Conservation (phyloP, 208 protist species). For the Wallacemonas collosoma region DNA sequence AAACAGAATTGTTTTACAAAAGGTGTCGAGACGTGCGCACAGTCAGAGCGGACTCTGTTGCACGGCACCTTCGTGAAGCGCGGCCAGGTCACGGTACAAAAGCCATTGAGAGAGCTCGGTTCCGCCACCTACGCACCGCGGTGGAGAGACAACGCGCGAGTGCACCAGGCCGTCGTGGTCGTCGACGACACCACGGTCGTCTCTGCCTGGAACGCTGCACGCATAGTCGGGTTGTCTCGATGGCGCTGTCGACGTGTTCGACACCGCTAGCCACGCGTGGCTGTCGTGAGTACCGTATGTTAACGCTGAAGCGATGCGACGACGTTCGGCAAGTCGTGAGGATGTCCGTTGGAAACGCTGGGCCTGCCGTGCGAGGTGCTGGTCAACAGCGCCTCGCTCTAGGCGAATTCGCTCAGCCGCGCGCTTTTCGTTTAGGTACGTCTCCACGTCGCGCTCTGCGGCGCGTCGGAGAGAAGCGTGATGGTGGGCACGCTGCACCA, state of each 20-base stretch:
- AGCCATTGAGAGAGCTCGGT: not conserved
- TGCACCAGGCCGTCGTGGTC: conserved; percentile 3
- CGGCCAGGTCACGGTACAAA: not conserved
- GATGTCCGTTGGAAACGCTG: not conserved
- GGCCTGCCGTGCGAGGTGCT: not conserved
- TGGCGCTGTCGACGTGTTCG: no score
- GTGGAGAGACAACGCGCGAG: not conserved
- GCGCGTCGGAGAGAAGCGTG: not conserved
- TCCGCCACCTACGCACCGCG: not conserved
- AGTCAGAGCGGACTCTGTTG: not conserved
- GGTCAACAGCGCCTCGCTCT: not conserved
- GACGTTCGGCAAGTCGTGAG: not conserved
- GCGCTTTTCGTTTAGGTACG: not conserved
- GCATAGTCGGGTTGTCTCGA: no score
- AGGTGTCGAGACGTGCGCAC: not conserved
- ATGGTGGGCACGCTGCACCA: not conserved
- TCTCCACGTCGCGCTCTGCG: not conserved
- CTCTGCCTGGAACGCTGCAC: no score
- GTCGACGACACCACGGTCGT: not conserved
- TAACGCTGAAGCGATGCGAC: not conserved
- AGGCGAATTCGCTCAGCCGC: not conserved
- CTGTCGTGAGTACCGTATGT: not conserved
- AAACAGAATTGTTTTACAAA: not conserved
- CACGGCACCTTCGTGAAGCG: not conserved
- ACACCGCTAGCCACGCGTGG: not conserved